phyloP scores from a whole-genome alignment of 2,329 filamentous ascomycete genomes.

The Lasiodiplodia gonubiensis region DNA sequence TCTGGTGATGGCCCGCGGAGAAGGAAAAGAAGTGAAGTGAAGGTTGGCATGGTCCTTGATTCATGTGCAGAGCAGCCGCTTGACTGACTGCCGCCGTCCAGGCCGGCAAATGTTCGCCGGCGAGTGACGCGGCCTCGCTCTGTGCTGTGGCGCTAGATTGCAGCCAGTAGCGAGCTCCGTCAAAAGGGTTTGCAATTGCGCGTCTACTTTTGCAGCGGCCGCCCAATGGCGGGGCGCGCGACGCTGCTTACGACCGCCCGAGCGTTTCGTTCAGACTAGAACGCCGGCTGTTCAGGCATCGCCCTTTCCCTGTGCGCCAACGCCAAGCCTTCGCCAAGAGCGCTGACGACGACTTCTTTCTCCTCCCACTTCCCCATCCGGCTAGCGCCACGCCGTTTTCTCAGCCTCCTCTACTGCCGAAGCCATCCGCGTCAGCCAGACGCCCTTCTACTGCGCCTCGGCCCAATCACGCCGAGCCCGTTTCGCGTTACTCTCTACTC shows the following conservation, averaged over 20 bases:
- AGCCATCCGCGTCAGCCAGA: slow-evolving; percentile 11
- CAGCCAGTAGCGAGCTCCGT: not conserved
- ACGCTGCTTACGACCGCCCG: not conserved
- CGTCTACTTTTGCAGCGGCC: not conserved
- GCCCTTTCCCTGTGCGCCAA: not conserved
- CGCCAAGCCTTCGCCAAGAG: slow-evolving; percentile 23
- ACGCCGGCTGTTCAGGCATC: not conserved
- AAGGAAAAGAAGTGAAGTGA: not conserved
- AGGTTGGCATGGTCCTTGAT: not conserved
- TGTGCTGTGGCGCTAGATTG: not conserved
- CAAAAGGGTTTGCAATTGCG: not conserved
- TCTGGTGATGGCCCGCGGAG: not conserved
- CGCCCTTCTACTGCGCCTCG: not conserved
- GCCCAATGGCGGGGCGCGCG: slow-evolving; percentile 1
- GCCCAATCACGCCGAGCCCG: not conserved
- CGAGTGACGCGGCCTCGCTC: slow-evolving; percentile 18
- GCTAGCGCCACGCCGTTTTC: slow-evolving; percentile 1
- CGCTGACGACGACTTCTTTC: slow-evolving; percentile 22
- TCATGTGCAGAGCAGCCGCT: no score
- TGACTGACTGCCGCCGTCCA: not conserved
- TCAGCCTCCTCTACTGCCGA: slow-evolving; percentile 12
- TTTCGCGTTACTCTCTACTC: not conserved
- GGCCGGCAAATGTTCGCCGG: not conserved
- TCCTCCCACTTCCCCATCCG: not conserved
- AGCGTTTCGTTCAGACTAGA: slow-evolving; percentile 7